Base-by-base conservation (phyloP, 129 eudicot species). In the Logfia minima region DNA sequence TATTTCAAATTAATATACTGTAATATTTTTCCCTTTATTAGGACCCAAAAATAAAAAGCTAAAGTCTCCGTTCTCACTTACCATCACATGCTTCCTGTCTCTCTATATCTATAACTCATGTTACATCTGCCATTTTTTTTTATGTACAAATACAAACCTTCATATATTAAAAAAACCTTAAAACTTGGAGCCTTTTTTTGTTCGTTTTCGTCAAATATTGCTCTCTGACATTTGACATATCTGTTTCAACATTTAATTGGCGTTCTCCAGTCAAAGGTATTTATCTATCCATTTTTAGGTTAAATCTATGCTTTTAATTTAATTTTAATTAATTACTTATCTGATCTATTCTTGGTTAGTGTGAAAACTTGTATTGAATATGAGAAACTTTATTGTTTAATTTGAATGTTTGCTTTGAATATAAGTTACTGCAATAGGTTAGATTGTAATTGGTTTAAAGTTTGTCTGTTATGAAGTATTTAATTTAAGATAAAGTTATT, bases 1-100 rank as follows among this genome's bases (percentile, higher is more conserved):
- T 32, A 34, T 56, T 58, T 34, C 11, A 63, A 62, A 61, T 41
- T 21, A 6, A 13, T 66, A 18, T 2, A 66, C 26, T 24, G 0
- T 24, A 24, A 24, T 24, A 24, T 24, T 48, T 48, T 14, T 6
- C 55, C 53, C 55, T 14, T 48, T 48, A 11, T 13, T 48, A 48
- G n/a, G 55, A 3, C 5, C n/a, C 0, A 56, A 34, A 4, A 60
- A 35, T 5, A 60, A 68, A 59, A 69, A 18, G 8, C 28, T 41
- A 19, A 64, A 72, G 45, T 23, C 63, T 65, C 60, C 18, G 60
- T 55, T 61, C n/a, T 78, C 82, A 61, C 83, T 65, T 18, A 64
- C 51, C 61, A 53, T 80, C 84, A 80, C 75, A 80, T 80, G 79
- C 77, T 35, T 18, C 68, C 59, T 62, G 65, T 48, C 78, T 31